Evolutionary conservation across 148 eudicot genomes (phyloP), one percentile per base, ranked within the genome.

Genomic region (Bassia scoparia): DNA sequence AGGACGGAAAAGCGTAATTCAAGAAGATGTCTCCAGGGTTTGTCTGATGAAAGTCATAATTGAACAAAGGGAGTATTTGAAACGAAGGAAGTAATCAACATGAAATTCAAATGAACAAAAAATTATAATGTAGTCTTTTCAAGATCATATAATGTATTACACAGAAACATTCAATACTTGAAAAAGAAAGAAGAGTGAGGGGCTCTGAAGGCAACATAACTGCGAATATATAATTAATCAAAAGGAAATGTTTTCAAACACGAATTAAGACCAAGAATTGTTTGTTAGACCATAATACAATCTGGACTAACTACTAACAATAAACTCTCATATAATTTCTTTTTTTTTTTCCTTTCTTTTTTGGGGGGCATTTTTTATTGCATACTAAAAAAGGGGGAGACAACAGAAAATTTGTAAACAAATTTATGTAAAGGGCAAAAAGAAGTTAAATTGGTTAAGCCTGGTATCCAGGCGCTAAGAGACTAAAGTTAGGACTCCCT

Each of bases 361-460:
- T 58, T 54, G 53, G 35, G 15, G 64, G 26, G 29, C 30, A 21
- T 35, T 63, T 64, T 35, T 63, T 64, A 71, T 43, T 54, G 46
- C n/a, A 67, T 60, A 60, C 64, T 58, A 59, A 67, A 20, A 75
- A 21, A n/a, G 30, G 29, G 67, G 14, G 23, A 23, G 20, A 37
- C 37, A 38, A 26, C 17, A 52, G 26, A 35, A 34, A 10, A 14
- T 74, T 60, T 79, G 61, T 74, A 63, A n/a, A n/a, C 82, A 79
- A 59, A 75, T 66, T 61, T 64, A n/a, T 69, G 82, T 79, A 70
- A 53, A 60, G 44, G 71, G 73, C 61, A 79, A 71, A 75, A 79
- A 41, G 46, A 60, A 46, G 74, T 41, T 70, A 59, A 69, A 65
- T 62, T 31, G 60, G 71, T 59, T 74, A 70, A 33, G 66, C 64